Percentiles rank a stretch among this genome's conserved stretches.
Evolutionary conservation across 192 early-diverging fungal genomes (phyloP).

Genomic region (Entomortierella beljakovae): DNA sequence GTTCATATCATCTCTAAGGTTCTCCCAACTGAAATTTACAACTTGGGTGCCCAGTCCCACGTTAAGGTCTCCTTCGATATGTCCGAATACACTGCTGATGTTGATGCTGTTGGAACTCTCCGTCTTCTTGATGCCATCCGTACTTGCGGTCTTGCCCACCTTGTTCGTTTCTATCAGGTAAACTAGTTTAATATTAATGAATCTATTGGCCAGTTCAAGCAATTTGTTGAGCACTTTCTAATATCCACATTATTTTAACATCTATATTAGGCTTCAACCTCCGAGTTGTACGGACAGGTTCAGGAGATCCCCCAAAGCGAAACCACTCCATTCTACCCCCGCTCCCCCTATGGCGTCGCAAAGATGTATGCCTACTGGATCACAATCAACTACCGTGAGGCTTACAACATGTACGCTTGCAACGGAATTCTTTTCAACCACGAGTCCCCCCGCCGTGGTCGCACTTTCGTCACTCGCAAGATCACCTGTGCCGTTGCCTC

Average conservation of each 20-base stretch:
- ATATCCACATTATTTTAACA: background rate
- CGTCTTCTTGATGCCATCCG: conserved; percentile 85
- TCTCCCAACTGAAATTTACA: conserved; percentile 81
- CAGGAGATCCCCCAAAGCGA: background rate
- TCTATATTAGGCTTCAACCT: background rate
- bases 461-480: conserved; percentile 86
- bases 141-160: conserved; percentile 73
- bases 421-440: conserved; percentile 87
- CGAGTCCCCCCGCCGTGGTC: conserved; percentile 80
- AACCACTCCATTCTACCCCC: background rate
- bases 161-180: conserved; percentile 71
- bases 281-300: conserved; percentile 1
- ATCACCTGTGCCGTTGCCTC: conserved; percentile 81
- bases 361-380: conserved; percentile 89
- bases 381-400: conserved; percentile 83
- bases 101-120: conserved; percentile 82
- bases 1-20: conserved; percentile 80
- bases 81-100: conserved; percentile 85
- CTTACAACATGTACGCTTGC: conserved; percentile 84
- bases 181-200: too few species aligned
- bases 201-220: too few species aligned
- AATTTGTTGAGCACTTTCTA: background rate
- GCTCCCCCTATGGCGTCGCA: conserved; percentile 73
- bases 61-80: conserved; percentile 81
- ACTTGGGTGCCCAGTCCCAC: conserved; percentile 82